phyloP scores from a whole-genome alignment of 257 asterid genomes.

The Thymus mandschuricus region DNA sequence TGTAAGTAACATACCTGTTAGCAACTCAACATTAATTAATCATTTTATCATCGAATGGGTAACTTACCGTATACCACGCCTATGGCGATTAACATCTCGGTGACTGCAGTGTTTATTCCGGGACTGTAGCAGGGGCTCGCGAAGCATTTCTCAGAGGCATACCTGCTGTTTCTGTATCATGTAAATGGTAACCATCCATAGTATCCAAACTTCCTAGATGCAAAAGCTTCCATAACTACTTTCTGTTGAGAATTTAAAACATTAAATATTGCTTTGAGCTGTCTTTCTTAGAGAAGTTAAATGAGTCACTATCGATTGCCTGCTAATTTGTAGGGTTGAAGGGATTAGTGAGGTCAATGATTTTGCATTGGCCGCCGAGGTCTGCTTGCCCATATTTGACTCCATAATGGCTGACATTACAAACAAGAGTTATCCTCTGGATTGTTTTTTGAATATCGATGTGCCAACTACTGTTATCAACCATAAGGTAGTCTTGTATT shows the following conservation, averaged over 20 bases:
- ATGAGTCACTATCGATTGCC: too few species aligned
- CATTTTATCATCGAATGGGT: neutral
- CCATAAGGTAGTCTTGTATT: conserved; percentile 57
- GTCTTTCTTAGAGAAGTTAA: too few species aligned
- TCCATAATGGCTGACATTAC: conserved; percentile 58
- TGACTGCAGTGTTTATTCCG: conserved; percentile 72
- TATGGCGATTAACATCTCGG: conserved; percentile 30
- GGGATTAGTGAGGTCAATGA: conserved; percentile 57
- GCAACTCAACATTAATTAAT: too few species aligned
- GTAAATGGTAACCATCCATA: conserved; percentile 54
- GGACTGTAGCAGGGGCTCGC: conserved; percentile 93
- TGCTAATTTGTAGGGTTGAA: conserved; percentile 11
- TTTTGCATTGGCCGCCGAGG: conserved; percentile 75
- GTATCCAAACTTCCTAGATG: too few species aligned
- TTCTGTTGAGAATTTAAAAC: neutral
- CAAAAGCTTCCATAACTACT: too few species aligned
- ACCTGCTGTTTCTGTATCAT: conserved; percentile 77
- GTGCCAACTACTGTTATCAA: conserved; percentile 72
- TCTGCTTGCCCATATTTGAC: conserved; percentile 68
- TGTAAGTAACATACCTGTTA: conserved; percentile 43
- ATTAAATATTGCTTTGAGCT: too few species aligned
- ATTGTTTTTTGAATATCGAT: conserved; percentile 71
- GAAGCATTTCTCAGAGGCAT: conserved; percentile 77
- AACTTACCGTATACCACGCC: too few species aligned
- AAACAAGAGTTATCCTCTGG: conserved; percentile 56